Evolutionary conservation across 2,329 filamentous ascomycete genomes (phyloP).

Genomic region (Tolypocladium pustulatum): DNA sequence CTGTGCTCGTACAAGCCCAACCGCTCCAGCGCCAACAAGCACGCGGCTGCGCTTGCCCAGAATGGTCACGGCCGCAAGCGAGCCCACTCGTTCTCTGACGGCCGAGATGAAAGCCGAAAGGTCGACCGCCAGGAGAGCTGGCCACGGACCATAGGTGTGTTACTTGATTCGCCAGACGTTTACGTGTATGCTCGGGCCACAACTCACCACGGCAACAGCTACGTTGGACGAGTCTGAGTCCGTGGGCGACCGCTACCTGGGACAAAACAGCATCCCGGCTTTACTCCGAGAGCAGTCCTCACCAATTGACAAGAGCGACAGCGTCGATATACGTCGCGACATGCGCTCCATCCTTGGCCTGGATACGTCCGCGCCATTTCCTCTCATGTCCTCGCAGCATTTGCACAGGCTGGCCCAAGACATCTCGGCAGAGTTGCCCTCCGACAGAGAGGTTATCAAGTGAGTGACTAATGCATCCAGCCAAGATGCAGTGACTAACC

Average conservation of each 20-base stretch:
- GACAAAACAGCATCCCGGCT: constrained; percentile 59
- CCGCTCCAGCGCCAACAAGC: constrained; percentile 27
- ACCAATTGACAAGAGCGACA: constrained; percentile 38
- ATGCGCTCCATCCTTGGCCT: constrained; percentile 57
- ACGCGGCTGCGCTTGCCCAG: constrained; percentile 15
- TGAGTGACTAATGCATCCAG: constrained; percentile 22
- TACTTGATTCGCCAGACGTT: not conserved
- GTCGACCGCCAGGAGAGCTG: constrained; percentile 29
- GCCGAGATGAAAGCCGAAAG: constrained; percentile 20
- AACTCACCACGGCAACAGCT: constrained; percentile 21
- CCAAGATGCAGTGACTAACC: constrained; percentile 1
- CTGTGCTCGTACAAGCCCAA: constrained; percentile 60
- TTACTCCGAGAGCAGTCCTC: constrained; percentile 51
- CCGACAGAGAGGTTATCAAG: constrained; percentile 58
- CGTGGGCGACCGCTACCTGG: constrained; percentile 49
- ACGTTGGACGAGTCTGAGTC: constrained; percentile 42
- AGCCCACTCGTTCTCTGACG: constrained; percentile 20
- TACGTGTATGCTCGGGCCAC: not conserved
- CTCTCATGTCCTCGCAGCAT: constrained; percentile 54
- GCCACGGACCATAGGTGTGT: constrained; percentile 30
- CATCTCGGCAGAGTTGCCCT: constrained; percentile 51
- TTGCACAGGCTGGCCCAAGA: constrained; percentile 50
- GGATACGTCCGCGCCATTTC: constrained; percentile 56
- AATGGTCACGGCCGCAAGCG: constrained; percentile 19
- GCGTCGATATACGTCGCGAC: constrained; percentile 49